Conservation (phyloP, 352 stramenopile species). For the Phytophthora fragariae region DNA sequence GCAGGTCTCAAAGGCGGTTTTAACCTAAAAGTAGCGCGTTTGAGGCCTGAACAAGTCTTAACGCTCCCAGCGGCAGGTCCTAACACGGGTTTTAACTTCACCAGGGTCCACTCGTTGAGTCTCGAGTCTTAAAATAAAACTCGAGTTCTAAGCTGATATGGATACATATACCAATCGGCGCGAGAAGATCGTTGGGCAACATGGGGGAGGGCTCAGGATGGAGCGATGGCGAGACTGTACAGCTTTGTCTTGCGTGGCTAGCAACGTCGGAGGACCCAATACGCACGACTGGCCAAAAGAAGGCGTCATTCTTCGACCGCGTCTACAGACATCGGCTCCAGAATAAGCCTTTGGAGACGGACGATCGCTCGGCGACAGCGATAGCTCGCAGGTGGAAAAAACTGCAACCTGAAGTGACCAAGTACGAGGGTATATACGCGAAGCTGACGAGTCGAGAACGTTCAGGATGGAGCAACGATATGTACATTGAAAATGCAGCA, state of each 20-base stretch:
- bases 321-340: neutral
- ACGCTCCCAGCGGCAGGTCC: too few species aligned
- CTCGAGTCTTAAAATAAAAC: too few species aligned
- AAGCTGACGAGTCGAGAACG: constrained; percentile 2
- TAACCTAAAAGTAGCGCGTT: too few species aligned
- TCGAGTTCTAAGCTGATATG: too few species aligned
- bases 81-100: too few species aligned
- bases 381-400: constrained; percentile 14
- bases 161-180: too few species aligned
- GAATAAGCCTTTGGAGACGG: neutral
- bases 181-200: too few species aligned
- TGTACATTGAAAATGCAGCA: neutral
- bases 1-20: too few species aligned
- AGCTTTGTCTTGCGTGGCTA: constrained; percentile 5
- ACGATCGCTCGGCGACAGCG: neutral
- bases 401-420: constrained; percentile 9
- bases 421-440: constrained; percentile 15
- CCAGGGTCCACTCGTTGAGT: too few species aligned
- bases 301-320: neutral
- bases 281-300: neutral
- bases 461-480: constrained; percentile 10
- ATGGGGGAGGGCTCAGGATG: constrained; percentile 8
- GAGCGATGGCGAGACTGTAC: neutral
- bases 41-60: too few species aligned
- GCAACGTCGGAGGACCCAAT: constrained; percentile 9